These are phyloP conservation scores for Arabidopsis thaliana DNA, from an alignment of 345 rosid genomes.

Conservation along the genomic window TAIR10.1 NC_003070.9:6578001-6578500, in stretches of 20 bases:
- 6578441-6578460: slow-evolving; percentile 82
- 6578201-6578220: background rate
- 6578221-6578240: background rate
- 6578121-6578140: slow-evolving; percentile 80
- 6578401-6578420: background rate
- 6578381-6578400: background rate
- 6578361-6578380: slow-evolving; percentile 9
- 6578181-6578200: slow-evolving; percentile 3
- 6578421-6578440: slow-evolving; percentile 72
- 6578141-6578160: slow-evolving; percentile 93
- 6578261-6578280: slow-evolving; percentile 73
- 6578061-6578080: slow-evolving; percentile 49
- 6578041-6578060: slow-evolving; percentile 34
- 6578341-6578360: background rate
- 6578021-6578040: slow-evolving; percentile 49
- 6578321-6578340: slow-evolving; percentile 66
- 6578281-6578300: slow-evolving; percentile 86
- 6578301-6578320: slow-evolving; percentile 78
- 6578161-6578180: slow-evolving; percentile 51
- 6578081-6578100: slow-evolving; percentile 55
- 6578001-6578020: slow-evolving; percentile 32
- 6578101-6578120: slow-evolving; percentile 67
- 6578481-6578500: slow-evolving; percentile 80
- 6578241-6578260: slow-evolving; percentile 13
- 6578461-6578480: slow-evolving; percentile 92